phyloP scores from a whole-genome alignment of 768 basidiomycete genomes.

The Boletus edulis region DNA sequence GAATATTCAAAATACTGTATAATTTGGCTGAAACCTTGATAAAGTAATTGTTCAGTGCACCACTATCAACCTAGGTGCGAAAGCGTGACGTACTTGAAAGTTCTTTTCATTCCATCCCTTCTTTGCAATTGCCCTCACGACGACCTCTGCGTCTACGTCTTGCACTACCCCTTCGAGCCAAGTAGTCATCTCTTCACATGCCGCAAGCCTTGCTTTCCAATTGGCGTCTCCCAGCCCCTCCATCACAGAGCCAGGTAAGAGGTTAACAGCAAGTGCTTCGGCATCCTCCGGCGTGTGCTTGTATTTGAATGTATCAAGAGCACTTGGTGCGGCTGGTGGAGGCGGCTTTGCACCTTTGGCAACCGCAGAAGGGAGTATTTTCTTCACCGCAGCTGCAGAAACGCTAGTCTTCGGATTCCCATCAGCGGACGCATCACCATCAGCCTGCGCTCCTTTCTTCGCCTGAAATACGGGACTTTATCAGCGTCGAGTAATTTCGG shows the following conservation, averaged over 20 bases:
- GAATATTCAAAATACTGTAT: conserved; percentile 68
- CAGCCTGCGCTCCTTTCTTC: conserved; percentile 49
- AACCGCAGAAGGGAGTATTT: conserved; percentile 38
- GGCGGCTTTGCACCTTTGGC: conserved; percentile 47
- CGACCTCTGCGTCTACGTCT: conserved; percentile 79
- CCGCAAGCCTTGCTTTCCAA: conserved; percentile 91
- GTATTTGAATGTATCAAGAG: conserved; percentile 85
- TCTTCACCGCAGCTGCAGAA: conserved; percentile 40
- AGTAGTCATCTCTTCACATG: conserved; percentile 76
- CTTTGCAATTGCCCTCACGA: conserved; percentile 85
- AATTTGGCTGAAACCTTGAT: conserved; percentile 85
- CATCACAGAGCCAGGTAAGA: conserved; percentile 69
- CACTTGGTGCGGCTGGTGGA: conserved; percentile 47
- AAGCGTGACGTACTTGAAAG: conserved; percentile 67
- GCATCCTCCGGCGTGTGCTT: conserved; percentile 92
- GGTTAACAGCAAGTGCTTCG: conserved; percentile 68
- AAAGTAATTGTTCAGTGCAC: conserved; percentile 7
- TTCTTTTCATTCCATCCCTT: conserved; percentile 99
- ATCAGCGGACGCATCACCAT: conserved; percentile 24
- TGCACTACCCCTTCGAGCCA: conserved; percentile 77
- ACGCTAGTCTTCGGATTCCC: conserved; percentile 20
- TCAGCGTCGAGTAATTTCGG: not conserved
- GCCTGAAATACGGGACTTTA: conserved; percentile 29
- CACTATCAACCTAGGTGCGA: not conserved
- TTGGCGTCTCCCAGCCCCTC: conserved; percentile 80